A percentile compares a stretch with the other conserved stretches of the same genome.
These are phyloP conservation scores for Rubroboletus satanas DNA, from an alignment of 768 basidiomycete species.

Conservation along the genomic window DNA sequence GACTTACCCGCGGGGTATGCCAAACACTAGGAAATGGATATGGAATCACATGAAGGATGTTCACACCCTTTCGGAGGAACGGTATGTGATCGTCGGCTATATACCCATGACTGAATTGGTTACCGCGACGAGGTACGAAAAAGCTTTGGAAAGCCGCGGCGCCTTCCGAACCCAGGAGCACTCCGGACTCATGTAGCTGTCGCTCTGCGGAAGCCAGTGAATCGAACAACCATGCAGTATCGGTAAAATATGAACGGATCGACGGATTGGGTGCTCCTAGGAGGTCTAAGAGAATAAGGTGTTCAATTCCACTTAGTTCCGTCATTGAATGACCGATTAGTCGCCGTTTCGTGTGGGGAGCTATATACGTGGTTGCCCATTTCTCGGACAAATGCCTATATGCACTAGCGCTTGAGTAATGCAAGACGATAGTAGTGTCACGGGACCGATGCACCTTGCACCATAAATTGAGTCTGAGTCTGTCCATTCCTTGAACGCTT, in stretches of 20 bases:
- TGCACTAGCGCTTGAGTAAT: background rate
- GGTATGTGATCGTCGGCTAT: conserved; percentile 95
- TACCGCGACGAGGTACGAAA: conserved; percentile 50
- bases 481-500: conserved; percentile 91
- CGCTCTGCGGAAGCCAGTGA: conserved; percentile 67
- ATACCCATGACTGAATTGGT: conserved; percentile 44
- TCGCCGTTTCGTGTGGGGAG: conserved; percentile 58
- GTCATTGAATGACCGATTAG: conserved; percentile 51
- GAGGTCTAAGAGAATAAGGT: conserved; percentile 89
- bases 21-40: conserved; percentile 87
- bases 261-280: conserved; percentile 73
- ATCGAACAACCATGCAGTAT: conserved; percentile 94
- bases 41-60: conserved; percentile 84
- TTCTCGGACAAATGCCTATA: conserved; percentile 81
- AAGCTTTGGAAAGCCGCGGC: conserved; percentile 53
- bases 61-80: conserved; percentile 80
- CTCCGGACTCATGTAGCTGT: conserved; percentile 61
- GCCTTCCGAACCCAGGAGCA: conserved; percentile 49
- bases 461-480: conserved; percentile 90
- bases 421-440: background rate
- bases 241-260: conserved; percentile 76
- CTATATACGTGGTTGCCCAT: conserved; percentile 71
- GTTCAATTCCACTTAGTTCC: conserved; percentile 77
- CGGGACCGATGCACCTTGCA: conserved; percentile 55
- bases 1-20: conserved; percentile 71